Percentiles rank a stretch among this genome's conserved stretches.
phyloP scores from a whole-genome alignment of 176 grass and related monocot species.

The Rhynchospora tenuis region DNA sequence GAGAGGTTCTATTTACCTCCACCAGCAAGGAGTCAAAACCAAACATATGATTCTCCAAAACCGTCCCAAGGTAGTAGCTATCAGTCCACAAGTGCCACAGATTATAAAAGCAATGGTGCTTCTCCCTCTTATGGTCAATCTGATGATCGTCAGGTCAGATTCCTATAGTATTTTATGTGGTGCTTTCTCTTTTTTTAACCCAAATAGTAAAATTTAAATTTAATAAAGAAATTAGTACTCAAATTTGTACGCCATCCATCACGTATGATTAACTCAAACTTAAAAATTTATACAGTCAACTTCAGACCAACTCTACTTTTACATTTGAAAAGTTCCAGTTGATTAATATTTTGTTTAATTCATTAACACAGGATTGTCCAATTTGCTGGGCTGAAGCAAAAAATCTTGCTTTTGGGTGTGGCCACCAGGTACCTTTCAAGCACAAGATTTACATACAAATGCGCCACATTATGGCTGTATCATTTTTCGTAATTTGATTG shows the following conservation, averaged over 20 bases:
- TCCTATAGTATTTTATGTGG: not conserved
- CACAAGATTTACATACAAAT: not conserved
- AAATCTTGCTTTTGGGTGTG: slow-evolving; percentile 77
- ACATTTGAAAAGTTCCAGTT: not conserved
- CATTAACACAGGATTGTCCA: slow-evolving; percentile 45
- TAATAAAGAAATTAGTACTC: not conserved
- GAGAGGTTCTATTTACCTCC: slow-evolving; percentile 43
- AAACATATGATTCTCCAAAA: slow-evolving; percentile 27
- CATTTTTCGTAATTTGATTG: not conserved
- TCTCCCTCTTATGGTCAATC: slow-evolving; percentile 33
- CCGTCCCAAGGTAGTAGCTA: slow-evolving; percentile 19
- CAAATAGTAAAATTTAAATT: not conserved
- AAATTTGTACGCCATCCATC: not conserved
- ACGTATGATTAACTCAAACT: too few relatives aligned
- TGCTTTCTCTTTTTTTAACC: not conserved
- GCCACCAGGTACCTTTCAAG: slow-evolving; percentile 59
- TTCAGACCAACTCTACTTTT: not conserved
- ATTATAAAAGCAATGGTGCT: slow-evolving; percentile 19
- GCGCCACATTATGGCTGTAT: not conserved
- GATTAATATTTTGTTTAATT: not conserved
- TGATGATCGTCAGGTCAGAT: slow-evolving; percentile 63
- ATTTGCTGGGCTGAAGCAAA: slow-evolving; percentile 62
- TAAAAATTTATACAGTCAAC: not conserved
- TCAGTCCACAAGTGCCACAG: not conserved
- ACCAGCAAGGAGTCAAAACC: slow-evolving; percentile 29